Base-by-base conservation (phyloP, 2,329 filamentous ascomycete genomes). In the Pseudopyrenochaeta lycopersici region DNA sequence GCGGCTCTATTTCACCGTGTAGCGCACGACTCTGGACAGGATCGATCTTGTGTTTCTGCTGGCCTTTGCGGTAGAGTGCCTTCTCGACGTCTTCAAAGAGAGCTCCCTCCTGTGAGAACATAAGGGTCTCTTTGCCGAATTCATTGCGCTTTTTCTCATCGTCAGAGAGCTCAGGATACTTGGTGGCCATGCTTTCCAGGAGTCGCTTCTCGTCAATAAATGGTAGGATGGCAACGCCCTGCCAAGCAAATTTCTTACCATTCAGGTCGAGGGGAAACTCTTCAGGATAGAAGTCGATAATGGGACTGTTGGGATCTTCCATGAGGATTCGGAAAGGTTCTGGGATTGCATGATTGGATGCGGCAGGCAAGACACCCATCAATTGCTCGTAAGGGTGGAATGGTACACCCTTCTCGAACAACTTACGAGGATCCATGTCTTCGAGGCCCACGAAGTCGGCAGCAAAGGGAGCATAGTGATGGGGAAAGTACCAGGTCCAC, bases 401-500 rank as follows among this genome's bases (percentile, higher is more conserved):
- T 3, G 92, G 90, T 43, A 83, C 86, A 10, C 94, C 94, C 75
- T 93, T 91, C 53, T 91, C 85, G 64, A 99, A 99, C 15, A 84
- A 81, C 61, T 97, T 86, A 20, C 66, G 65, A 5, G 71, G 70
- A 29, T 90, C 83, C 82, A 97, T 87, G 63, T 92, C 88, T 46
- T 83, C 85, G 40, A 99, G 82, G 50, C 93, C 88, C 53, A 90
- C 88, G 75, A 99, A 99, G 75, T 99, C 95, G 46, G 92, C 90
- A 2, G 95, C 95, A 73, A 99, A 99, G 3, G 96, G 95, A 1
- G 95, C 96, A 73, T 99, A 99, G 73, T 99, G 95, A 71, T 98
- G 96, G 0, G 95, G 95, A 71, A 97, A 99, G 75, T 95, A 99
- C 95, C 95, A 99, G 46, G 94, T 96, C 95, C 96, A 99, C 0